A percentile compares a stretch with the other conserved stretches of the same genome.
These are phyloP conservation scores for Sphagnum tenellum DNA, from an alignment of 225 moss, liverwort and hornwort genomes.

Conservation along the genomic window DNA sequence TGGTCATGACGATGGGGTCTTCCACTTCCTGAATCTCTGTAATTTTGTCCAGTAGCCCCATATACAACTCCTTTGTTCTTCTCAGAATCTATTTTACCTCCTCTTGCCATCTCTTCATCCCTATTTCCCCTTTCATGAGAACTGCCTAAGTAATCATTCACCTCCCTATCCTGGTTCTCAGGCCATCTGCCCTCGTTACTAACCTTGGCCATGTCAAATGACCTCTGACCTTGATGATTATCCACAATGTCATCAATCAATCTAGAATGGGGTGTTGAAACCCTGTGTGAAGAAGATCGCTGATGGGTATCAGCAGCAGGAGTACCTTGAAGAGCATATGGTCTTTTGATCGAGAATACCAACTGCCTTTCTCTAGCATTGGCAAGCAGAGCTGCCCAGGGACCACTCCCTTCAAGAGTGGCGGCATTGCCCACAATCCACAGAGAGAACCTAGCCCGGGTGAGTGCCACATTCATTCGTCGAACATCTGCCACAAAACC, in stretches of 20 bases:
- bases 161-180: background rate
- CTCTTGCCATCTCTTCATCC: too few relatives aligned
- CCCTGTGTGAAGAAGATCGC: constrained; percentile 15
- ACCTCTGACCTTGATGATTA: too few relatives aligned
- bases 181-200: background rate
- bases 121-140: background rate
- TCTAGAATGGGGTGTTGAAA: background rate
- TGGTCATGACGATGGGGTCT: too few relatives aligned
- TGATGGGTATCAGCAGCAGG: background rate
- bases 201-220: background rate
- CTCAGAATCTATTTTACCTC: background rate
- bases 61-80: background rate
- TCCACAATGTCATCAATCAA: background rate
- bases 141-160: background rate
- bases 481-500: constrained; percentile 94
- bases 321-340: constrained; percentile 27
- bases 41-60: too few relatives aligned
- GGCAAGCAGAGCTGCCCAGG: constrained; percentile 74
- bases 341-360: constrained; percentile 34
- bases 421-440: constrained; percentile 93
- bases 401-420: constrained; percentile 44
- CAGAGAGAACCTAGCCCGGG: constrained; percentile 79
- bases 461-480: constrained; percentile 98
- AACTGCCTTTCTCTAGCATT: constrained; percentile 48
- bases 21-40: too few relatives aligned